phyloP scores from a whole-genome alignment of 2,329 filamentous ascomycete genomes.

The Cadophora sp. region DNA sequence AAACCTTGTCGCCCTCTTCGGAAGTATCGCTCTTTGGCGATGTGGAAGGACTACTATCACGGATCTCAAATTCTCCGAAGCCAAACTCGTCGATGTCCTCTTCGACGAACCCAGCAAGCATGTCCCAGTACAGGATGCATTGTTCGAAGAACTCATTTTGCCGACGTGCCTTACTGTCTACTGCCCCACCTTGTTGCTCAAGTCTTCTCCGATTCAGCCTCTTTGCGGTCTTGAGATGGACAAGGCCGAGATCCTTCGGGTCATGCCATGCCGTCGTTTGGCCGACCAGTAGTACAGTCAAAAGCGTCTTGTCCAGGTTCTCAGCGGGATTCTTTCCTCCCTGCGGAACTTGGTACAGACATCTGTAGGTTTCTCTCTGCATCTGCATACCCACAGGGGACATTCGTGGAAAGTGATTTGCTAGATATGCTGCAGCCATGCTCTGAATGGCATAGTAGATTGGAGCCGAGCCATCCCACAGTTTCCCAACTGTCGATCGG shows the following conservation, averaged over 20 bases:
- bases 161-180: slow-evolving; percentile 31
- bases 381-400: slow-evolving; percentile 56
- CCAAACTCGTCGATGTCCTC: slow-evolving; percentile 40
- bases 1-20: slow-evolving; percentile 33
- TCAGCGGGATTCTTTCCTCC: slow-evolving; percentile 55
- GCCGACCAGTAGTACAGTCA: slow-evolving; percentile 65
- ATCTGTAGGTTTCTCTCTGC: slow-evolving; percentile 49
- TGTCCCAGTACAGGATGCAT: slow-evolving; percentile 45
- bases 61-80: slow-evolving; percentile 26
- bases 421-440: slow-evolving; percentile 67
- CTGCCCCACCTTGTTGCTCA: slow-evolving; percentile 29
- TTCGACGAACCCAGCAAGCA: slow-evolving; percentile 42
- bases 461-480: slow-evolving; percentile 64
- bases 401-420: slow-evolving; percentile 63
- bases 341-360: slow-evolving; percentile 54
- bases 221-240: slow-evolving; percentile 43
- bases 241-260: slow-evolving; percentile 56
- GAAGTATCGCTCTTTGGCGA: neutral
- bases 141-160: slow-evolving; percentile 44
- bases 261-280: slow-evolving; percentile 67
- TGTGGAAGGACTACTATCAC: neutral
- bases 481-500: slow-evolving; percentile 60
- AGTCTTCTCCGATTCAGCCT: slow-evolving; percentile 37
- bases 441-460: slow-evolving; percentile 68
- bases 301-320: slow-evolving; percentile 59